A percentile compares a stretch with the other conserved stretches of the same genome.
These are phyloP conservation scores for Paracoccidioides lutzii DNA, from an alignment of 2,329 filamentous ascomycete genomes.

Conservation along the genomic window DNA sequence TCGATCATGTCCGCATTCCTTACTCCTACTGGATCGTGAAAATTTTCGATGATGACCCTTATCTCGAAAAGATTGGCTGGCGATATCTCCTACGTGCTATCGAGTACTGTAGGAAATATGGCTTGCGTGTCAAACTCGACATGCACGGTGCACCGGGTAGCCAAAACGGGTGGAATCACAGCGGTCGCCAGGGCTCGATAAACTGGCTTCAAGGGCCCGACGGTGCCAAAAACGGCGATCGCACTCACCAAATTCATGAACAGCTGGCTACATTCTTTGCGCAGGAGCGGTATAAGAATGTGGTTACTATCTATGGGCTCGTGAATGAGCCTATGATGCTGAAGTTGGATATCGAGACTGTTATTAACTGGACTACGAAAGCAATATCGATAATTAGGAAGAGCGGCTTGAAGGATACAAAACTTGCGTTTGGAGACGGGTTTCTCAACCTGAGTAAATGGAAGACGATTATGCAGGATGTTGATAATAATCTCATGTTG, in stretches of 20 bases:
- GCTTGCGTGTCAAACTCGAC: constrained; percentile 83
- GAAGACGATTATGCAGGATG: constrained; percentile 65
- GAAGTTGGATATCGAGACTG: constrained; percentile 48
- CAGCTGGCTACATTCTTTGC: constrained; percentile 84
- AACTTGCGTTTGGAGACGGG: constrained; percentile 82
- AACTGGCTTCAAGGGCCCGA: constrained; percentile 86
- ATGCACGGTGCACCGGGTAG: constrained; percentile 83
- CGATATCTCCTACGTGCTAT: constrained; percentile 84
- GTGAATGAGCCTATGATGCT: constrained; percentile 91
- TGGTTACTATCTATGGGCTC: constrained; percentile 85
- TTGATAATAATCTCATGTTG: constrained; percentile 59
- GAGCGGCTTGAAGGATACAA: constrained; percentile 55
- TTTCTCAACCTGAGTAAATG: constrained; percentile 87
- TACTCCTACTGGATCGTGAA: constrained; percentile 91
- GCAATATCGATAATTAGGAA: constrained; percentile 60
- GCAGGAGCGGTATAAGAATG: constrained; percentile 81
- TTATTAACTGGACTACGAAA: constrained; percentile 66
- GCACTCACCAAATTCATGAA: constrained; percentile 77
- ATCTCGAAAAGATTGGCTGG: constrained; percentile 77
- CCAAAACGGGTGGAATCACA: constrained; percentile 98
- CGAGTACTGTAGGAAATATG: constrained; percentile 86
- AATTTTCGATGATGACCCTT: constrained; percentile 75
- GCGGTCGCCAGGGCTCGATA: constrained; percentile 66
- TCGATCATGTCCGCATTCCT: constrained; percentile 94
- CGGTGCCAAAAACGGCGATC: constrained; percentile 62